Evolutionary conservation across 75 land plant species (phyloP), one percentile per base, ranked within the genome.

Genomic region (Pseudotsuga menziesii): DNA sequence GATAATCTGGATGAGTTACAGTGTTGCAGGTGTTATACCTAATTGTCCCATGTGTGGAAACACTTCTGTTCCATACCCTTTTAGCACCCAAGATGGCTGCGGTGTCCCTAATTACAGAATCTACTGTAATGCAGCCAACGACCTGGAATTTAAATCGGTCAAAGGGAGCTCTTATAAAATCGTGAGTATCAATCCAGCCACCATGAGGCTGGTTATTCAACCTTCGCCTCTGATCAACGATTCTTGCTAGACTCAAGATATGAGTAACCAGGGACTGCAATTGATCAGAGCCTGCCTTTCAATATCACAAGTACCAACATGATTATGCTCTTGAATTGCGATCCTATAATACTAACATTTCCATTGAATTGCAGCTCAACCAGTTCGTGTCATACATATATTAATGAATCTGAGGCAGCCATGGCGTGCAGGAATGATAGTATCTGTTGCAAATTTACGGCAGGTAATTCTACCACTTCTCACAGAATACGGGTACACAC

Each of bases 371-470:
- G 80, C 81, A 77, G 72, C 36, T 14, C 82, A 39, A n/a, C 12
- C 54, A 83, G 89, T 72, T 84, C 82, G 71, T 90, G 92, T 76
- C 85, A 86, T 77, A 22, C 26, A 29, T 90, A 83, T 83, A 27
- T 80, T 57, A 67, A 80, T 73, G 9, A 22, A 27, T 76, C 27
- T 12, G 29, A 13, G 23, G 77, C 48, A 29, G 78, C 55, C 12
- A 63, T 73, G 16, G 54, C 69, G 4, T 69, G 72, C 13, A 69
- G 44, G 15, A 69, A 69, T 69, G 16, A 29, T 9, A 32, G n/a
- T 7, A 9, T 35, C 2, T 69, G 72, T 16, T 39, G 72, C 44
- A 39, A 19, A 16, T 69, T 69, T 39, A 69, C 36, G 5, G 48
- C 72, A 5, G 90, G 83, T 2, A 85, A 86, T n/a, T 78, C 83